Conservation (phyloP, 805 yeast genomes). For the Saccharomycopsis capsularis region DNA sequence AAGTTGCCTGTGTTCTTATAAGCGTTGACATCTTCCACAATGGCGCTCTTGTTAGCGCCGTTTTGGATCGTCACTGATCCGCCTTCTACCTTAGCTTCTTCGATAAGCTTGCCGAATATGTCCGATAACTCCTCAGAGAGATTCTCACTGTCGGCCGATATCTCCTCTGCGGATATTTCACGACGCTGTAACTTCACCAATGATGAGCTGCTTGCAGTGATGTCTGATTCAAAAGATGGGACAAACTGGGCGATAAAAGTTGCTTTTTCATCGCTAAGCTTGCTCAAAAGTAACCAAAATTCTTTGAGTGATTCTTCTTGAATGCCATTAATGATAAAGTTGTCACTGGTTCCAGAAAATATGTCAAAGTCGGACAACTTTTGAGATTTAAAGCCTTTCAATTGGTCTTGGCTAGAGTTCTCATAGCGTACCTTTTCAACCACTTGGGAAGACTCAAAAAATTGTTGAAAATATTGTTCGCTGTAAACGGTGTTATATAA, state of each 20-base stretch:
- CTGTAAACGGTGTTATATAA: background rate
- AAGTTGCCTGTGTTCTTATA: background rate
- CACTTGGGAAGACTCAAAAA: background rate
- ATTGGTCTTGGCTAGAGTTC: background rate
- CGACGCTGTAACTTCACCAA: no score
- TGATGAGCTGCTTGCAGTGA: no score
- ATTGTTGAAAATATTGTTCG: background rate
- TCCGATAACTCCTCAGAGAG: conserved; percentile 13
- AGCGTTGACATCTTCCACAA: conserved; percentile 1
- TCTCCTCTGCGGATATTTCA: conserved; percentile 10
- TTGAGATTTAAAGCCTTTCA: background rate
- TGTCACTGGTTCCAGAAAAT: background rate
- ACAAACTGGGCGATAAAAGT: conserved; percentile 12
- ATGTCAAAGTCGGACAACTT: background rate
- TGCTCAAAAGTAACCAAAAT: background rate
- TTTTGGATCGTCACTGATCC: conserved; percentile 9
- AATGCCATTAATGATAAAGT: background rate
- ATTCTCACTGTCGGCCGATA: conserved; percentile 8
- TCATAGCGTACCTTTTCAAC: background rate
- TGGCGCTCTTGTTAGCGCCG: background rate
- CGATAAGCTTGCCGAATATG: conserved; percentile 14
- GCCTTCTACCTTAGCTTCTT: conserved; percentile 18
- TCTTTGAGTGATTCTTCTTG: background rate
- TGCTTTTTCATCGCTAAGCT: background rate
- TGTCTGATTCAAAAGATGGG: no score